Base-by-base conservation (phyloP, 2,329 filamentous ascomycete species). In the Neoarthrinium moseri region DNA sequence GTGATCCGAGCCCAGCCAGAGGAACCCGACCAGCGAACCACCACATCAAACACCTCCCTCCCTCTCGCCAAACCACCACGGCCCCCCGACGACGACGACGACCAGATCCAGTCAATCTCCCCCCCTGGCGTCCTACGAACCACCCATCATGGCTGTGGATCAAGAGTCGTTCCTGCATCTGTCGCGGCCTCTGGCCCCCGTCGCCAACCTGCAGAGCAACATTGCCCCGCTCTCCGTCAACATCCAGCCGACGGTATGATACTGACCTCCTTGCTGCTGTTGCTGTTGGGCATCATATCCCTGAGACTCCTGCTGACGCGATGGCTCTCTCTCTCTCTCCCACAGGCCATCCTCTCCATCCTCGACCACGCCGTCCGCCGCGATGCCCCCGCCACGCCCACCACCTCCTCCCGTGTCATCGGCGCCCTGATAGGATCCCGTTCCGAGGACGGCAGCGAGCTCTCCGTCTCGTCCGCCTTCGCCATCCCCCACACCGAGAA, bases 401-500 rank as follows among this genome's bases (percentile, higher is more conserved):
- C 57, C 3, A 56, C 51, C 70, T 91, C 94, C 64, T 90, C 94
- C 62, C 89, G 94, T 64, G 94, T 99, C 54, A 99, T 99, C 64
- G 94, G 94, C 62, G 96, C 94, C 50, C 83, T 99, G 46, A 84
- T 99, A 47, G 94, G 94, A 65, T 87, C 86, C 56, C 87, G 94
- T 57, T 94, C 87, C 66, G 94, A 99, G 75, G 94, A 99, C 78
- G 94, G 92, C 69, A 90, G 88, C 65, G 92, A 97, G 70, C 89
- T 95, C 63, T 91, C 95, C 72, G 94, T 99, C 63, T 86, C 90
- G 65, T 95, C 90, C 65, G 92, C 90, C 75, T 99, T 99, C 69
- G 94, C 94, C 57, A 95, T 99, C 64, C 91, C 92, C 56, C 94
- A 99, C 77, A 97, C 92, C 58, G 94, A 99, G 75, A 96, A 92